Evolutionary conservation across 345 rosid genomes (phyloP).

Genomic region (Salix arbutifolia): DNA sequence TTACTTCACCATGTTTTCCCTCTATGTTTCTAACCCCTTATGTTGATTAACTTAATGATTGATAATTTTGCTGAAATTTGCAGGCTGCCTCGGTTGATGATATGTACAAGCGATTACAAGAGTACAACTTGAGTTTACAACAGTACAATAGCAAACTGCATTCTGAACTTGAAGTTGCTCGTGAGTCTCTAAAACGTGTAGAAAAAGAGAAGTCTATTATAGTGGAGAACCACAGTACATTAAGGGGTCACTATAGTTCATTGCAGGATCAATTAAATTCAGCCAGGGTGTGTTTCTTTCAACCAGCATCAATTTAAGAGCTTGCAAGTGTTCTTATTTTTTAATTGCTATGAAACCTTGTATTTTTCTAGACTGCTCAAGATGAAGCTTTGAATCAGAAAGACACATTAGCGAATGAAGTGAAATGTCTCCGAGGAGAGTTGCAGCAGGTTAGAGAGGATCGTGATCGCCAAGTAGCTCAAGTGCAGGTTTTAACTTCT

Average conservation of each 20-base stretch:
- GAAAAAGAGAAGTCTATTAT: slow-evolving; percentile 77
- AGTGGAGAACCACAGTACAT: slow-evolving; percentile 70
- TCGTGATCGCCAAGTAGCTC: slow-evolving; percentile 64
- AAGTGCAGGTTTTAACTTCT: slow-evolving; percentile 51
- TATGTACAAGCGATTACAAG: slow-evolving; percentile 71
- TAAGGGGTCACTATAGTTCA: slow-evolving; percentile 78
- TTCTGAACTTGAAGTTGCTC: slow-evolving; percentile 49
- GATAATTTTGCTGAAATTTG: slow-evolving; percentile 13
- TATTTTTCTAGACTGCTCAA: slow-evolving; percentile 48
- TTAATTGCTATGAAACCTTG: background rate
- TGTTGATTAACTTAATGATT: background rate
- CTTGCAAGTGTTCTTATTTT: background rate
- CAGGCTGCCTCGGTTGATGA: slow-evolving; percentile 67
- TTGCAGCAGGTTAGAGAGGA: slow-evolving; percentile 81
- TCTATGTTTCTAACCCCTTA: background rate
- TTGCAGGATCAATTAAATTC: slow-evolving; percentile 71
- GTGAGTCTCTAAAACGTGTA: slow-evolving; percentile 57
- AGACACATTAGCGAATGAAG: slow-evolving; percentile 56
- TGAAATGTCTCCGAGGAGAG: slow-evolving; percentile 68
- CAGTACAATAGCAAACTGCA: slow-evolving; percentile 78
- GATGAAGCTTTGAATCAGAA: slow-evolving; percentile 71
- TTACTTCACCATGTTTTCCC: background rate
- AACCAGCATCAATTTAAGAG: background rate
- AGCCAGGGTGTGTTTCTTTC: slow-evolving; percentile 51
- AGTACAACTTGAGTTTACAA: slow-evolving; percentile 75